Conservation (phyloP, 2,329 filamentous ascomycete species). For the Aspergillus tubingensis region DNA sequence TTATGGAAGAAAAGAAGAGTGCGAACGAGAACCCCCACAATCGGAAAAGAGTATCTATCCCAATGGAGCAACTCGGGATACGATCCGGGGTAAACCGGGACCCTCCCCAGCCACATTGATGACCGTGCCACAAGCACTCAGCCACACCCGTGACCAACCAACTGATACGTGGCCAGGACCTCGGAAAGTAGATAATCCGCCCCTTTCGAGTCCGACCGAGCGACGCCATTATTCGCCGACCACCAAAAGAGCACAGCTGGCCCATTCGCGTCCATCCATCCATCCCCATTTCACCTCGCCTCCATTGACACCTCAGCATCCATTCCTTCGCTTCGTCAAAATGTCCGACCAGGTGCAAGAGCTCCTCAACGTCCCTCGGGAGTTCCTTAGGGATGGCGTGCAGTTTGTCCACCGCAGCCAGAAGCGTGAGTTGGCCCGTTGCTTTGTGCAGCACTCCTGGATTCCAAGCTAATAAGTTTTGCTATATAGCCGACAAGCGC, state of each 20-base stretch:
- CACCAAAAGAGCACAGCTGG: conserved; percentile 10
- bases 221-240: conserved; percentile 2
- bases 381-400: conserved; percentile 26
- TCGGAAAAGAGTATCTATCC: neutral
- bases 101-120: neutral
- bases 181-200: neutral
- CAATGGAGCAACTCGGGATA: neutral
- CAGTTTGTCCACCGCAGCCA: conserved; percentile 27
- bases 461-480: conserved; percentile 7
- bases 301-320: neutral
- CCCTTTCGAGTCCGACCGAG: neutral
- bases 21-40: too few relatives aligned
- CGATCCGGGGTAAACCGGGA: neutral
- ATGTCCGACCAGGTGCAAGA: conserved; percentile 29
- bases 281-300: neutral
- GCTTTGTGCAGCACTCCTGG: neutral
- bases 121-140: neutral
- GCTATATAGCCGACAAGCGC: conserved; percentile 54
- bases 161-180: conserved; percentile 8
- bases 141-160: neutral
- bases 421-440: conserved; percentile 22
- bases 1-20: too few relatives aligned
- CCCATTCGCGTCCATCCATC: conserved; percentile 2
- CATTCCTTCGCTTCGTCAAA: conserved; percentile 5
- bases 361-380: conserved; percentile 26